phyloP scores from a whole-genome alignment of 2,329 filamentous ascomycete genomes.

The Drechslerella dactyloides region DNA sequence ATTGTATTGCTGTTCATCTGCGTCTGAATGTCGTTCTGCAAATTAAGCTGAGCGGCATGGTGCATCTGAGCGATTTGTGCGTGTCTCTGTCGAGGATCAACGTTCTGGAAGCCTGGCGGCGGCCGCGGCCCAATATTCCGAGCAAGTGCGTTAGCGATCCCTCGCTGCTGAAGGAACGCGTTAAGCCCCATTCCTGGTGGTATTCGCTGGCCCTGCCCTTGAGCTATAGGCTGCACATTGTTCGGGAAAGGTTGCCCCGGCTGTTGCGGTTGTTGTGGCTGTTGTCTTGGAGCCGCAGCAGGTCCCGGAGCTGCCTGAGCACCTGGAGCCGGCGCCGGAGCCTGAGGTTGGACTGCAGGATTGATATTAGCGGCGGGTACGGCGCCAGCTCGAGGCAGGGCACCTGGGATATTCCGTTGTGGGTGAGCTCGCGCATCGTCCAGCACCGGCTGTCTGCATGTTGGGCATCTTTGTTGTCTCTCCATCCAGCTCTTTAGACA shows the following conservation, averaged over 20 bases:
- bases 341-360: background rate
- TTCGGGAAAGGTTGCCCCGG: slow-evolving; percentile 10
- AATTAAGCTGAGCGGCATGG: background rate
- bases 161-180: slow-evolving; percentile 24
- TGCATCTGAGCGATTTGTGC: slow-evolving; percentile 7
- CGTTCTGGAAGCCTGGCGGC: background rate
- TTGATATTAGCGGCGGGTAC: background rate
- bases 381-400: background rate
- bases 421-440: slow-evolving; percentile 56
- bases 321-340: slow-evolving; percentile 12
- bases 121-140: slow-evolving; percentile 26
- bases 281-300: slow-evolving; percentile 8
- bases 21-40: slow-evolving; percentile 4
- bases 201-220: background rate
- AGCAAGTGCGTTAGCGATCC: slow-evolving; percentile 26
- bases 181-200: slow-evolving; percentile 23
- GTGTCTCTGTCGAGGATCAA: slow-evolving; percentile 9
- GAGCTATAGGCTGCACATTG: background rate
- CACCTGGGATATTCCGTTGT: background rate
- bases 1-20: slow-evolving; percentile 13
- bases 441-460: slow-evolving; percentile 82
- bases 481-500: slow-evolving; percentile 97
- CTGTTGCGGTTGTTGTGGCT: slow-evolving; percentile 6
- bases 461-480: slow-evolving; percentile 95
- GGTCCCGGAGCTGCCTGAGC: slow-evolving; percentile 13